A percentile compares a stretch with the other conserved stretches of the same genome.
Evolutionary conservation across 2,329 filamentous ascomycete species (phyloP).

Genomic region (Penicillium sp.): DNA sequence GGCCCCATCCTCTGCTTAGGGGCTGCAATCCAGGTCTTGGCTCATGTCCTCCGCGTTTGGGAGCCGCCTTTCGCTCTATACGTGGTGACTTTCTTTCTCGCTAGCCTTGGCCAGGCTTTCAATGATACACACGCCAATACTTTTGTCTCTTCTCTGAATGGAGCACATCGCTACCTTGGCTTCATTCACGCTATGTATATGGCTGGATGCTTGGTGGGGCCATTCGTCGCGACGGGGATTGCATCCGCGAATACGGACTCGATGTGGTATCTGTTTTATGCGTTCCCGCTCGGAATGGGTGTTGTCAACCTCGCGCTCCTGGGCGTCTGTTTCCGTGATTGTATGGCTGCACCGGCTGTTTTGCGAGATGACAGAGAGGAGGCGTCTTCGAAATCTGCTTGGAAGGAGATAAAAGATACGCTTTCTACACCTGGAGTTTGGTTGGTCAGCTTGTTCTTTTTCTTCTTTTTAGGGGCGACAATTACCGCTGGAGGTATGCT

Average conservation of each 20-base stretch:
- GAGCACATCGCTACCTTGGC: slow-evolving; percentile 61
- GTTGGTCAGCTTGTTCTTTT: slow-evolving; percentile 64
- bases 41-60: slow-evolving; percentile 57
- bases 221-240: slow-evolving; percentile 57
- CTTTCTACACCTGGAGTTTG: slow-evolving; percentile 45
- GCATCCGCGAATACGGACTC: slow-evolving; percentile 40
- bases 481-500: slow-evolving; percentile 52
- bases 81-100: slow-evolving; percentile 59
- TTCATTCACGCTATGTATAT: slow-evolving; percentile 66
- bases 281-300: slow-evolving; percentile 56
- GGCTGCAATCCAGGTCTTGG: slow-evolving; percentile 52
- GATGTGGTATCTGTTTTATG: slow-evolving; percentile 60
- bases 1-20: slow-evolving; percentile 60
- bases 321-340: slow-evolving; percentile 52
- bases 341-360: slow-evolving; percentile 5
- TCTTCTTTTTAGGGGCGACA: slow-evolving; percentile 60
- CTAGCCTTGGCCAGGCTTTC: slow-evolving; percentile 61
- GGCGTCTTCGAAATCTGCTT: slow-evolving; percentile 5
- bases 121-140: slow-evolving; percentile 66
- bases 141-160: slow-evolving; percentile 55
- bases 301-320: slow-evolving; percentile 54
- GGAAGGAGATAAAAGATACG: slow-evolving; percentile 27
- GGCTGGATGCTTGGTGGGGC: slow-evolving; percentile 57
- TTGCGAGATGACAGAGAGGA: background rate
- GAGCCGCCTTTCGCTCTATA: slow-evolving; percentile 60